phyloP scores from a whole-genome alignment of 2,329 filamentous ascomycete genomes.

The Sarocladium strictum region DNA sequence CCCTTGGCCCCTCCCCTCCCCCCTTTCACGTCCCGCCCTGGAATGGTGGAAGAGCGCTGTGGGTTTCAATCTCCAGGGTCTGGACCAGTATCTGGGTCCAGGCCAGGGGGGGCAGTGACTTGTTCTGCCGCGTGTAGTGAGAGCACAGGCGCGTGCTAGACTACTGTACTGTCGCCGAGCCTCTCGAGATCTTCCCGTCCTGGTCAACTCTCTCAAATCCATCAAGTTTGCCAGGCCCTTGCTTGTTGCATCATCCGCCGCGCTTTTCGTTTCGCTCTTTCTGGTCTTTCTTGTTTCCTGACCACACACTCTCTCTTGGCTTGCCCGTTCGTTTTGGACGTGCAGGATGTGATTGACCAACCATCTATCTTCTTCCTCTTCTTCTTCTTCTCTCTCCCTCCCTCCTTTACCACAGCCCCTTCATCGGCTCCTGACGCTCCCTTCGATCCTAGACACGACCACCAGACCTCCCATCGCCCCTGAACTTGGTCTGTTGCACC shows the following conservation, averaged over 20 bases:
- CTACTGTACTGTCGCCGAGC: neutral
- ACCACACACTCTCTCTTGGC: neutral
- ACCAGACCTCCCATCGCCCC: too few relatives aligned
- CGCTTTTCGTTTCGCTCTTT: neutral
- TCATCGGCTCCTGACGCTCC: neutral
- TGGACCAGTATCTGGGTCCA: neutral
- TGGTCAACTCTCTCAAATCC: neutral
- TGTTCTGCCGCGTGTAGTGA: neutral
- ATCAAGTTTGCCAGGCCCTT: neutral
- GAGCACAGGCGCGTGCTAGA: neutral
- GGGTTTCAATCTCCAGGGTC: neutral
- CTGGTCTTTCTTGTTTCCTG: neutral
- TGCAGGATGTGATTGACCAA: constrained; percentile 6
- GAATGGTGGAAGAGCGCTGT: neutral
- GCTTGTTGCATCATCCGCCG: neutral
- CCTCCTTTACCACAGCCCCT: neutral
- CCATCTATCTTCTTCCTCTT: neutral
- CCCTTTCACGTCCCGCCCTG: neutral
- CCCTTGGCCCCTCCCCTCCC: neutral
- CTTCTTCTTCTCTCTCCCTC: neutral
- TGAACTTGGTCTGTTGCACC: too few relatives aligned
- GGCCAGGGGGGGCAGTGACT: neutral
- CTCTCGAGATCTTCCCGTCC: neutral
- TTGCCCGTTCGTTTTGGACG: neutral
- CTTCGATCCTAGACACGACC: neutral